Percentiles rank a stretch among this genome's conserved stretches.
phyloP scores from a whole-genome alignment of 2,329 filamentous ascomycete species.

The Fusarium albidum region DNA sequence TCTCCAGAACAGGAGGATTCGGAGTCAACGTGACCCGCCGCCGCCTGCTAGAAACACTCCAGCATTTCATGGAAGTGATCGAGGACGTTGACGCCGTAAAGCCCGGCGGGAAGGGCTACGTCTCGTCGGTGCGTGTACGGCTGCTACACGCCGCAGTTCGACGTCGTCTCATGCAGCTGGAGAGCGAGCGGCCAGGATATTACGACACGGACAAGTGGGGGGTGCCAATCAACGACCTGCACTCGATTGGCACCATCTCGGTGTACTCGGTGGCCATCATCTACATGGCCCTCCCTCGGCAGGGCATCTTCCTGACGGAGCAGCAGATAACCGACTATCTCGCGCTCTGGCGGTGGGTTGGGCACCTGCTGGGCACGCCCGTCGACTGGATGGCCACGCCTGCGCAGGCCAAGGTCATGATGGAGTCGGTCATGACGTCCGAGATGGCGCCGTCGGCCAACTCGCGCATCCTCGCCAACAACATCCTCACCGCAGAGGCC shows the following conservation, averaged over 20 bases:
- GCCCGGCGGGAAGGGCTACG: slow-evolving; percentile 68
- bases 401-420: slow-evolving; percentile 63
- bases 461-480: slow-evolving; percentile 73
- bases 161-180: slow-evolving; percentile 66
- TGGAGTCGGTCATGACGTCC: slow-evolving; percentile 72
- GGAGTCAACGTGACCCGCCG: slow-evolving; percentile 71
- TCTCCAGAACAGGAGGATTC: slow-evolving; percentile 79
- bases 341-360: slow-evolving; percentile 79
- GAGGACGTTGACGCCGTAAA: slow-evolving; percentile 69
- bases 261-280: slow-evolving; percentile 75
- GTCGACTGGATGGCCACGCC: slow-evolving; percentile 66
- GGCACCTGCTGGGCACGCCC: slow-evolving; percentile 74
- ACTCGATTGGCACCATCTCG: slow-evolving; percentile 75
- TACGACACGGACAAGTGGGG: slow-evolving; percentile 66
- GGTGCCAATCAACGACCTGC: slow-evolving; percentile 77
- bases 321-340: slow-evolving; percentile 75
- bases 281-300: slow-evolving; percentile 74
- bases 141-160: slow-evolving; percentile 72
- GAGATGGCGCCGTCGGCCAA: slow-evolving; percentile 73
- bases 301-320: slow-evolving; percentile 71
- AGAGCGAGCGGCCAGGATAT: slow-evolving; percentile 62
- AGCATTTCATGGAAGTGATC: slow-evolving; percentile 78
- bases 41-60: slow-evolving; percentile 73
- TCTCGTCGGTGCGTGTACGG: slow-evolving; percentile 69
- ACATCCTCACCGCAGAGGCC: slow-evolving; percentile 76